Conservation (phyloP, 169 alveolate genomes). For the Cryptosporidium tyzzeri region DNA sequence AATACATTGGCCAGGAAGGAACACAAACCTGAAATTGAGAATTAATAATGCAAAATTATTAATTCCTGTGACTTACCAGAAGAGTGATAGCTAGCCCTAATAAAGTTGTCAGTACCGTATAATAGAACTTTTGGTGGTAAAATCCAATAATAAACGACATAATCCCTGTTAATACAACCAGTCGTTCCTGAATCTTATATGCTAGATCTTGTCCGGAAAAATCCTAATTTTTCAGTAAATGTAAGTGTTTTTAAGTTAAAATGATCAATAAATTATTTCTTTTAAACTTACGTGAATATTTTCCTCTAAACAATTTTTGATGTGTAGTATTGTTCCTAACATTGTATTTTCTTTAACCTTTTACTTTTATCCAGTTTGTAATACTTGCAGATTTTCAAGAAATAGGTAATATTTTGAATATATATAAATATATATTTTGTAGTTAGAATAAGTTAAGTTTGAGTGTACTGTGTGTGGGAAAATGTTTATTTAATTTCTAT, state of each 20-base stretch:
- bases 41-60: background rate
- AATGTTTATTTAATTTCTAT: too few relatives aligned
- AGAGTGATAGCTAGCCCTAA: constrained; percentile 30
- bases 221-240: constrained; percentile 6
- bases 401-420: too few relatives aligned
- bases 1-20: constrained; percentile 75
- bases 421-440: too few relatives aligned
- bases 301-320: constrained; percentile 58
- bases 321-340: background rate
- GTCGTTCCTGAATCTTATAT: constrained; percentile 56
- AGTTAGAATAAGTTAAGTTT: too few relatives aligned
- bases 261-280: background rate
- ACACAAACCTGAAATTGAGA: constrained; percentile 14
- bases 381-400: background rate
- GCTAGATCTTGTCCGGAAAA: constrained; percentile 70
- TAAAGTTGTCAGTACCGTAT: constrained; percentile 23
- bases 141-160: constrained; percentile 51
- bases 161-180: constrained; percentile 33
- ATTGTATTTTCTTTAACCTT: background rate
- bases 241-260: background rate
- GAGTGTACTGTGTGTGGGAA: background rate
- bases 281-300: constrained; percentile 49
- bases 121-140: constrained; percentile 30
- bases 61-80: constrained; percentile 7
- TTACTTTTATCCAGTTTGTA: too few relatives aligned